Conservation (phyloP, 2,329 filamentous ascomycete species). For the Sarocladium strictum region DNA sequence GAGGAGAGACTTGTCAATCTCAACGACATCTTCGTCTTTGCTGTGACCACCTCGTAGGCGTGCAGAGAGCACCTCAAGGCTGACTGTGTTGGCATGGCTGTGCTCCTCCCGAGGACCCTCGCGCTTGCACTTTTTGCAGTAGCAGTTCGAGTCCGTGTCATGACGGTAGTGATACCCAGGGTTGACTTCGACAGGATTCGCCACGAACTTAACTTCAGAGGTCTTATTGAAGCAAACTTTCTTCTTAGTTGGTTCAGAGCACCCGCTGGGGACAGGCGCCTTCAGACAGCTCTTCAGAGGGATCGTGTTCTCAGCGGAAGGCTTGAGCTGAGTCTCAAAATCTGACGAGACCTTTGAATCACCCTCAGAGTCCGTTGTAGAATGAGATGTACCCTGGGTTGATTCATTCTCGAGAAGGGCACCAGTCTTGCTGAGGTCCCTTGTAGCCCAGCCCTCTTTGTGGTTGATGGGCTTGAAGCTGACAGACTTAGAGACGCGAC, state of each 20-base stretch:
- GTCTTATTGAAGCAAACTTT: neutral
- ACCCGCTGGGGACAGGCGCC: neutral
- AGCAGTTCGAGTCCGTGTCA: neutral
- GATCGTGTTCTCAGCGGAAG: neutral
- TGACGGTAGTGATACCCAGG: neutral
- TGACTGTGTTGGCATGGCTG: neutral
- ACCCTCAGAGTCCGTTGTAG: too few relatives aligned
- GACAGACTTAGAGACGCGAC: too few relatives aligned
- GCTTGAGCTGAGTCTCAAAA: neutral
- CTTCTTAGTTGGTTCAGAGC: neutral
- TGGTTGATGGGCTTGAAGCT: too few relatives aligned
- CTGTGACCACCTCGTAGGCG: neutral
- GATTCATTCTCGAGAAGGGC: too few relatives aligned
- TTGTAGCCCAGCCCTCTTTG: too few relatives aligned
- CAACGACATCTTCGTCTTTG: neutral
- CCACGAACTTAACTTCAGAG: neutral
- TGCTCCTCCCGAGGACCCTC: neutral
- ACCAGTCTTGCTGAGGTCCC: too few relatives aligned
- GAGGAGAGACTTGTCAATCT: neutral
- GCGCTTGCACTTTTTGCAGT: neutral
- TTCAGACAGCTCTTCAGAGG: neutral
- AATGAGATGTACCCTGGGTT: too few relatives aligned
- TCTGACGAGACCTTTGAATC: neutral
- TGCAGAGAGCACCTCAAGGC: neutral
- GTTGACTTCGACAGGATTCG: neutral